Evolutionary conservation across 2,329 filamentous ascomycete genomes (phyloP).

Genomic region (Endocalyx cinctus): DNA sequence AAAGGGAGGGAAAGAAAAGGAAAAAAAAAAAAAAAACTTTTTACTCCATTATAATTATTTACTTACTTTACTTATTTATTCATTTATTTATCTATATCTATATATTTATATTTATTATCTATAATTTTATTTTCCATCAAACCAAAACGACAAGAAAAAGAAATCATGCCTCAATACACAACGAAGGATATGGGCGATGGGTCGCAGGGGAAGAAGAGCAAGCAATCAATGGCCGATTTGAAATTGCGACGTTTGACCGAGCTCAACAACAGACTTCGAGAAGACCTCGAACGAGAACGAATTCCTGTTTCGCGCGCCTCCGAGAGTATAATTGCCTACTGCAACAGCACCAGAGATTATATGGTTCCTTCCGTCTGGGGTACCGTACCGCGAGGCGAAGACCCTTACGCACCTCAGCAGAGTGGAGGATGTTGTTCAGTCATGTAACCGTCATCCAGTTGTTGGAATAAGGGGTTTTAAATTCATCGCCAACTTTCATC

Average conservation of each 20-base stretch:
- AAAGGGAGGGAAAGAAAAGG: too few species aligned
- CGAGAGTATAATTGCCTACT: slow-evolving; percentile 89
- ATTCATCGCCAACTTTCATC: too few species aligned
- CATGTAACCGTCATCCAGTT: too few species aligned
- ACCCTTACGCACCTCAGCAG: slow-evolving; percentile 97
- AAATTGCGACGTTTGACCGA: slow-evolving; percentile 95
- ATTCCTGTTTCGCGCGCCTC: slow-evolving; percentile 75
- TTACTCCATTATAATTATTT: too few species aligned
- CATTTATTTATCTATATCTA: too few species aligned
- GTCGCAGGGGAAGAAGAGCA: slow-evolving; percentile 79
- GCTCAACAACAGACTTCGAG: slow-evolving; percentile 90
- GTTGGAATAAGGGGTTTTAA: too few species aligned
- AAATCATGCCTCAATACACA: slow-evolving; percentile 66
- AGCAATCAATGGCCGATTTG: slow-evolving; percentile 98
- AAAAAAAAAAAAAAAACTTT: too few species aligned
- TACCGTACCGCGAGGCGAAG: slow-evolving; percentile 86
- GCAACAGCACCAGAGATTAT: slow-evolving; percentile 95
- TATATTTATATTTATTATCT: too few species aligned
- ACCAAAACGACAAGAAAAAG: too few species aligned
- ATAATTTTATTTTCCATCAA: too few species aligned
- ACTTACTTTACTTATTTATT: too few species aligned
- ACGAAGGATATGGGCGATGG: slow-evolving; percentile 64
- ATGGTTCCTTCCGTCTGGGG: slow-evolving; percentile 99
- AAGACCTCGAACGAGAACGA: slow-evolving; percentile 91
- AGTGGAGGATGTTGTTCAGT: slow-evolving; percentile 88